Percentiles rank a stretch among this genome's conserved stretches.
Evolutionary conservation across 257 asterid species (phyloP).

Genomic region (Solanum ossicruentum): DNA sequence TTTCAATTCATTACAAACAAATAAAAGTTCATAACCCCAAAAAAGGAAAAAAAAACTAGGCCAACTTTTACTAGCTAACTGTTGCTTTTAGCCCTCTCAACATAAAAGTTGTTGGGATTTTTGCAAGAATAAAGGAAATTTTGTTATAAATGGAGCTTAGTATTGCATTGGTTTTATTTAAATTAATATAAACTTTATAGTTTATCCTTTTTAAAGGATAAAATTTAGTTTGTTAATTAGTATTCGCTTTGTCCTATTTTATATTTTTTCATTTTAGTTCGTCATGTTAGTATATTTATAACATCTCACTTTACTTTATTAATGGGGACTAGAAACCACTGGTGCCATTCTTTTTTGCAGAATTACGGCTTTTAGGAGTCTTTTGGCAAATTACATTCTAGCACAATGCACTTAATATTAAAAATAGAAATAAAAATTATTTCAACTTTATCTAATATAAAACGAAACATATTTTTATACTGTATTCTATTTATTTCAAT

Average conservation of each 20-base stretch:
- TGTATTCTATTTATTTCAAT: neutral
- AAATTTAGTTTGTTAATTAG: no score
- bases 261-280: no score
- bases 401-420: neutral
- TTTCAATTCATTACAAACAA: neutral
- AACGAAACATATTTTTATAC: neutral
- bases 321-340: neutral
- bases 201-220: no score
- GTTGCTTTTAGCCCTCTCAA: neutral
- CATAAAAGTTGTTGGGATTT: neutral
- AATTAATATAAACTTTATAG: no score
- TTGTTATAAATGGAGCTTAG: no score
- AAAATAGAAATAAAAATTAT: neutral
- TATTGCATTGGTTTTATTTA: no score
- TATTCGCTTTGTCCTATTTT: no score
- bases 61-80: neutral
- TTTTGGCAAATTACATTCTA: neutral
- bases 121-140: neutral
- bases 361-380: neutral
- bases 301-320: neutral
- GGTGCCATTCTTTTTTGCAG: neutral
- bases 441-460: neutral
- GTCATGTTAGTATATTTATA: no score
- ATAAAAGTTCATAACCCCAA: neutral
- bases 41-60: neutral